A percentile compares a stretch with the other conserved stretches of the same genome.
phyloP scores from a whole-genome alignment of 2,329 filamentous ascomycete genomes.

The Daldinia sp. region DNA sequence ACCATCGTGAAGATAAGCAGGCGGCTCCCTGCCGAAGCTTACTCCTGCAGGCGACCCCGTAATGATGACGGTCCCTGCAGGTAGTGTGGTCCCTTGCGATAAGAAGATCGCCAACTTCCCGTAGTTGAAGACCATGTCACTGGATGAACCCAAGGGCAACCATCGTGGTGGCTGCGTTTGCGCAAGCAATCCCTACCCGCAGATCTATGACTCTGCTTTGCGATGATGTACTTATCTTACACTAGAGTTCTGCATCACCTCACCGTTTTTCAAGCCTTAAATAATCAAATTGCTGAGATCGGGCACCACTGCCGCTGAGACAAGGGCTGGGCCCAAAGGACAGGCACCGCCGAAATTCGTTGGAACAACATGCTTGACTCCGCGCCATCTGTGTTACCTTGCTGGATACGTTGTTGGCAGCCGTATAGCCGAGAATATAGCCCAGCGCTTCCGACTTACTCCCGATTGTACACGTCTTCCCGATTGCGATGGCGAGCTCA shows the following conservation, averaged over 20 bases:
- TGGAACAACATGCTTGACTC: slow-evolving; percentile 69
- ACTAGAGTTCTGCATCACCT: slow-evolving; percentile 61
- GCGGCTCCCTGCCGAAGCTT: slow-evolving; percentile 55
- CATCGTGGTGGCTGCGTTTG: slow-evolving; percentile 2
- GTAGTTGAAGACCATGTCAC: slow-evolving; percentile 46
- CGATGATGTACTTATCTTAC: slow-evolving; percentile 47
- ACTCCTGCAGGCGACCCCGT: slow-evolving; percentile 60
- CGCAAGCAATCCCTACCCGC: slow-evolving; percentile 35
- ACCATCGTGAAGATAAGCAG: slow-evolving; percentile 54
- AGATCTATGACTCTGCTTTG: neutral
- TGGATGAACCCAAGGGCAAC: slow-evolving; percentile 43
- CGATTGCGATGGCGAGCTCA: slow-evolving; percentile 69
- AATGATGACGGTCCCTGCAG: slow-evolving; percentile 57
- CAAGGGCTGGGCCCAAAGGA: slow-evolving; percentile 65
- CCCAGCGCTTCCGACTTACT: slow-evolving; percentile 67
- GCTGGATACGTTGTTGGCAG: slow-evolving; percentile 72
- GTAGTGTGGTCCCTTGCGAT: slow-evolving; percentile 59
- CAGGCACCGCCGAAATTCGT: slow-evolving; percentile 70
- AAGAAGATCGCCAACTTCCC: slow-evolving; percentile 57
- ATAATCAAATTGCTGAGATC: slow-evolving; percentile 58
- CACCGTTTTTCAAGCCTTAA: slow-evolving; percentile 62
- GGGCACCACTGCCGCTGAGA: slow-evolving; percentile 57
- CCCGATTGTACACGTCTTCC: slow-evolving; percentile 64
- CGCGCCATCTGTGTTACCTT: slow-evolving; percentile 67
- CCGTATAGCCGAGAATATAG: slow-evolving; percentile 73